Conservation (phyloP, 2,329 filamentous ascomycete genomes). For the Xylariales sp. region DNA sequence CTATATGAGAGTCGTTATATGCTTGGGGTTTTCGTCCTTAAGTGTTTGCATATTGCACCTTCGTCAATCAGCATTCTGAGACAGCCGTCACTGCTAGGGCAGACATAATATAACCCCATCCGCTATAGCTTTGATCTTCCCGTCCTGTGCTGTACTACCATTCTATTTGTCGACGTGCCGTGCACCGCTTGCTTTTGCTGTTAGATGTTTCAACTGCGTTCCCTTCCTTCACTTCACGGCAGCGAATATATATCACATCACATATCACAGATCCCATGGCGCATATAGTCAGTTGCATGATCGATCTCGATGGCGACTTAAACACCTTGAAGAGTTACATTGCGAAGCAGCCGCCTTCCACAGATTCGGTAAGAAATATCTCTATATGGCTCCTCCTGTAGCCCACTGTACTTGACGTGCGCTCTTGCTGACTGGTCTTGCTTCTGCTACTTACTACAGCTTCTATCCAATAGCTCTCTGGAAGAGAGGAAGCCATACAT, state of each 20-base stretch:
- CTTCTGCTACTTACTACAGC: too few species aligned
- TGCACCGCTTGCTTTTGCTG: slow-evolving; percentile 22
- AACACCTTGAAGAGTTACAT: slow-evolving; percentile 41
- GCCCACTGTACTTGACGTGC: too few species aligned
- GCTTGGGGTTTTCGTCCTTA: slow-evolving; percentile 12
- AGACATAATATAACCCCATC: slow-evolving; percentile 26
- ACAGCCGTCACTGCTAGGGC: slow-evolving; percentile 15
- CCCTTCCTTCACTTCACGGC: too few species aligned
- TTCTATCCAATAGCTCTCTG: slow-evolving; percentile 21
- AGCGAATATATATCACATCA: slow-evolving; percentile 21
- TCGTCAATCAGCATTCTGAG: slow-evolving; percentile 11
- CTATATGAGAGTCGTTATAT: slow-evolving; percentile 16
- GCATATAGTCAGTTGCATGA: slow-evolving; percentile 58
- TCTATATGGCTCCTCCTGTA: slow-evolving; percentile 8
- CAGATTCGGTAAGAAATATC: slow-evolving; percentile 37
- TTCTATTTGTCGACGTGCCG: too few species aligned
- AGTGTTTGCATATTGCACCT: slow-evolving; percentile 19
- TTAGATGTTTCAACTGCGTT: slow-evolving; percentile 19
- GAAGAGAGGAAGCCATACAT: slow-evolving; percentile 45
- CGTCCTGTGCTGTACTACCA: too few species aligned
- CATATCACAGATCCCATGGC: slow-evolving; percentile 39
- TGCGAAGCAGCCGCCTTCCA: slow-evolving; percentile 41
- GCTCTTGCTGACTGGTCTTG: too few species aligned
- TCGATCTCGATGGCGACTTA: slow-evolving; percentile 38
- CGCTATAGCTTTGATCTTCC: slow-evolving; percentile 16